Conservation (phyloP, 768 basidiomycete genomes). For the Neoboletus magnificus region DNA sequence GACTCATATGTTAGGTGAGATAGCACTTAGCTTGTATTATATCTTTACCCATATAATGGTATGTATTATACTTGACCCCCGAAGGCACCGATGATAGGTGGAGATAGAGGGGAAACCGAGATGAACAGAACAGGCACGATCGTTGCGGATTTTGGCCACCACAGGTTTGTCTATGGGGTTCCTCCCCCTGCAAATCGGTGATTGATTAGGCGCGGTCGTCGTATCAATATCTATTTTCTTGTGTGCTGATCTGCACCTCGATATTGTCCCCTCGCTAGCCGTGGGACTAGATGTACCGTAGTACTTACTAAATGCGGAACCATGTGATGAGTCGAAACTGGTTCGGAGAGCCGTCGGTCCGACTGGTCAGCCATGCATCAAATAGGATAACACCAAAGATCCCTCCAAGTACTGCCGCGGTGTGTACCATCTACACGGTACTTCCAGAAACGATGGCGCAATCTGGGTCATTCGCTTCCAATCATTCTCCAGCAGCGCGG, state of each 20-base stretch:
- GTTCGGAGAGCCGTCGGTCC: neutral
- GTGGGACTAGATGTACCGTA: too few species aligned
- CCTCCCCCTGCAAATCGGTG: too few species aligned
- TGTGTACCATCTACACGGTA: neutral
- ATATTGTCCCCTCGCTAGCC: too few species aligned
- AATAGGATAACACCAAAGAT: neutral
- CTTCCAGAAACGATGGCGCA: conserved; percentile 18
- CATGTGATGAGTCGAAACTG: too few species aligned
- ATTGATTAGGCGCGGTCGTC: too few species aligned
- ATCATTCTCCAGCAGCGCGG: conserved; percentile 7
- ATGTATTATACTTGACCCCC: neutral
- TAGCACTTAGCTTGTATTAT: neutral
- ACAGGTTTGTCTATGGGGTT: too few species aligned
- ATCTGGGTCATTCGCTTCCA: conserved; percentile 25
- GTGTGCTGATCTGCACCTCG: too few species aligned
- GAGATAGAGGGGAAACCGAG: too few species aligned
- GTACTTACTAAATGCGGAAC: too few species aligned
- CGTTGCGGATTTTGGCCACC: too few species aligned
- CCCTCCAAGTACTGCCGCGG: neutral
- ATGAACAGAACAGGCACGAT: neutral
- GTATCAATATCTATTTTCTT: too few species aligned
- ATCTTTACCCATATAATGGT: neutral
- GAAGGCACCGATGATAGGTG: neutral
- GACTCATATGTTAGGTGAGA: neutral
- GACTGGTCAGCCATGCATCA: neutral